Conservation (phyloP, 2,329 filamentous ascomycete species). For the Metarhizium anisopliae region DNA sequence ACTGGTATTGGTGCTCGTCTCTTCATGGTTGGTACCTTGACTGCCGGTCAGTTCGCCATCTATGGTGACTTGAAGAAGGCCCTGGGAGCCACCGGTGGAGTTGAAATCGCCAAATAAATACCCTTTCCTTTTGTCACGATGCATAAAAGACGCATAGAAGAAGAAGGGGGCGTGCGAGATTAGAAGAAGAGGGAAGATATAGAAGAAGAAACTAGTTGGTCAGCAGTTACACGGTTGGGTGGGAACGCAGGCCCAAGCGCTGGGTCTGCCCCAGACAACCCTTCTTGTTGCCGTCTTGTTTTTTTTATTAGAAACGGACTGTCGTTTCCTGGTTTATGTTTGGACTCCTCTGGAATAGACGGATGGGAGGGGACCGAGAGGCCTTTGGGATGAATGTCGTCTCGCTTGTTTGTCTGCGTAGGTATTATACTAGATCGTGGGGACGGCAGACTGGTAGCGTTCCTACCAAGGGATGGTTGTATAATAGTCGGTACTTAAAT, state of each 20-base stretch:
- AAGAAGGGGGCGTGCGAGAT: not conserved
- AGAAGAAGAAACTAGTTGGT: not conserved
- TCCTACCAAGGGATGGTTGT: constrained; percentile 15
- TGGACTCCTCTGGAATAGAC: not conserved
- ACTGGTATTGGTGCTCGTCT: constrained; percentile 68
- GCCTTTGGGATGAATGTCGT: constrained; percentile 1
- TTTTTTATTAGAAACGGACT: constrained; percentile 1
- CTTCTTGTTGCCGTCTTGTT: not conserved
- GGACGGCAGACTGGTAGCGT: constrained; percentile 11
- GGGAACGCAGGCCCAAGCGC: constrained; percentile 5
- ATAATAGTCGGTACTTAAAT: constrained; percentile 16
- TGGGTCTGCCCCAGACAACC: constrained; percentile 6
- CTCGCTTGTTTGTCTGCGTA: constrained; percentile 10
- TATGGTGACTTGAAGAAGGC: constrained; percentile 68
- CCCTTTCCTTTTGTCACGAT: not conserved
- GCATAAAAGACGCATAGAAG: not conserved
- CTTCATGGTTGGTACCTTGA: constrained; percentile 59
- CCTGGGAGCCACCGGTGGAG: constrained; percentile 25
- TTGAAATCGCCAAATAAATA: constrained; percentile 17
- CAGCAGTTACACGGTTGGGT: not conserved
- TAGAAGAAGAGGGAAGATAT: not conserved
- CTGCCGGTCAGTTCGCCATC: constrained; percentile 79
- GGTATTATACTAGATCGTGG: constrained; percentile 9
- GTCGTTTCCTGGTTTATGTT: not conserved
- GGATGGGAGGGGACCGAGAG: not conserved